Evolutionary conservation across 2,329 filamentous ascomycete species (phyloP).

Genomic region (Ophiocordyceps camponoti-floridani): DNA sequence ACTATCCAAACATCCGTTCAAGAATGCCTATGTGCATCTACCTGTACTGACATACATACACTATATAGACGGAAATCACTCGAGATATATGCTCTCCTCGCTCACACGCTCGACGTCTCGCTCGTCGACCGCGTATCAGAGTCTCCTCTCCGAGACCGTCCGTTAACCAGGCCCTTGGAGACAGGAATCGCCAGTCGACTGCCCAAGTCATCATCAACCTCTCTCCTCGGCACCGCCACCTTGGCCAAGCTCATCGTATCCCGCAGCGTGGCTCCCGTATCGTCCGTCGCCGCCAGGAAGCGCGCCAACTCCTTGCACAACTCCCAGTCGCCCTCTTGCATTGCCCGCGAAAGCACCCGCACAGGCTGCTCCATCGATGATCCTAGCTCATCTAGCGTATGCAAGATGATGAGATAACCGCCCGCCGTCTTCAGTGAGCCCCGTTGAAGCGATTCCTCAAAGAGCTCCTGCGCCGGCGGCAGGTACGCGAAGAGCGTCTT

Average conservation of each 20-base stretch:
- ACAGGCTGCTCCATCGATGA: conserved; percentile 62
- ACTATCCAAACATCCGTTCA: no score
- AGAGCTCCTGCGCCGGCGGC: conserved; percentile 76
- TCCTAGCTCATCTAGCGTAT: conserved; percentile 57
- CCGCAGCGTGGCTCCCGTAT: conserved; percentile 61
- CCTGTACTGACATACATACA: not conserved
- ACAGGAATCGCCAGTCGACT: conserved; percentile 15
- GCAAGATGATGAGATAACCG: conserved; percentile 86
- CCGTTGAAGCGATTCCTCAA: conserved; percentile 75
- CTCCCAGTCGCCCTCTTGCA: conserved; percentile 80
- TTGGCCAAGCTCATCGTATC: conserved; percentile 51
- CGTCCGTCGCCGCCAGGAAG: conserved; percentile 88
- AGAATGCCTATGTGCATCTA: no score
- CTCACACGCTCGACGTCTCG: conserved; percentile 15
- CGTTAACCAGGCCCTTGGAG: conserved; percentile 11
- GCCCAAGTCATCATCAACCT: conserved; percentile 9
- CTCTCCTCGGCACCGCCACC: conserved; percentile 13
- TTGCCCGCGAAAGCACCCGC: conserved; percentile 62
- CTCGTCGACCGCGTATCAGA: conserved; percentile 19
- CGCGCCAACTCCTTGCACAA: conserved; percentile 85
- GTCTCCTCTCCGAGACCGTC: conserved; percentile 15
- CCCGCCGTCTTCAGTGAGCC: conserved; percentile 87
- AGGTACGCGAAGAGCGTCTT: conserved; percentile 82
- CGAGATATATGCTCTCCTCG: not conserved
- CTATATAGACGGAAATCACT: not conserved